Evolutionary conservation across 2,329 filamentous ascomycete species (phyloP).

Genomic region (Hypomyces perniciosus): DNA sequence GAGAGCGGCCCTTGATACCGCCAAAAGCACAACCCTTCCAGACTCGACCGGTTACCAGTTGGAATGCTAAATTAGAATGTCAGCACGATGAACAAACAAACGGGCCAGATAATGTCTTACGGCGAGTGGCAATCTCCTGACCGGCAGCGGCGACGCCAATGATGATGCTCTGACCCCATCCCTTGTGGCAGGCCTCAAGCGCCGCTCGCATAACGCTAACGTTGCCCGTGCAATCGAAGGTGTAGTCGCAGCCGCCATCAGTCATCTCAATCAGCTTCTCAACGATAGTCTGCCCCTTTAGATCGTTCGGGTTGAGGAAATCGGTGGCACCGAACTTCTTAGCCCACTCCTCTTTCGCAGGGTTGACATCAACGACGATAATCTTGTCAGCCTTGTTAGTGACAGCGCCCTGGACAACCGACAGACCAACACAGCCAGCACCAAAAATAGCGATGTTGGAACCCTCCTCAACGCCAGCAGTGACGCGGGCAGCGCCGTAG

Average conservation of each 20-base stretch:
- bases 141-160: slow-evolving; percentile 96
- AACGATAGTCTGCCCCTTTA: slow-evolving; percentile 74
- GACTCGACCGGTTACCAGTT: slow-evolving; percentile 93
- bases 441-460: slow-evolving; percentile 90
- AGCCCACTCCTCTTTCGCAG: slow-evolving; percentile 83
- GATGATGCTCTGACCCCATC: slow-evolving; percentile 96
- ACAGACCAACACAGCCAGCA: slow-evolving; percentile 90
- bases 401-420: slow-evolving; percentile 89
- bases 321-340: slow-evolving; percentile 93
- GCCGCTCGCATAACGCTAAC: slow-evolving; percentile 93
- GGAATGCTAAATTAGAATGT: slow-evolving; percentile 65
- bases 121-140: slow-evolving; percentile 89
- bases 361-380: slow-evolving; percentile 73
- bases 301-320: slow-evolving; percentile 88
- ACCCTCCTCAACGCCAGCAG: slow-evolving; percentile 84
- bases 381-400: slow-evolving; percentile 74
- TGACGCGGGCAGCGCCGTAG: slow-evolving; percentile 92
- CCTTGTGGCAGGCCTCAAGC: slow-evolving; percentile 97
- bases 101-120: slow-evolving; percentile 50
- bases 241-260: slow-evolving; percentile 96
- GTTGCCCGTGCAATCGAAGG: slow-evolving; percentile 98
- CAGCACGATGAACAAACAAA: slow-evolving; percentile 13
- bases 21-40: slow-evolving; percentile 99
- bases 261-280: slow-evolving; percentile 96
- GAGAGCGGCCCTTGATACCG: slow-evolving; percentile 93